phyloP scores from a whole-genome alignment of 257 asterid species.

The Solanum acaule region DNA sequence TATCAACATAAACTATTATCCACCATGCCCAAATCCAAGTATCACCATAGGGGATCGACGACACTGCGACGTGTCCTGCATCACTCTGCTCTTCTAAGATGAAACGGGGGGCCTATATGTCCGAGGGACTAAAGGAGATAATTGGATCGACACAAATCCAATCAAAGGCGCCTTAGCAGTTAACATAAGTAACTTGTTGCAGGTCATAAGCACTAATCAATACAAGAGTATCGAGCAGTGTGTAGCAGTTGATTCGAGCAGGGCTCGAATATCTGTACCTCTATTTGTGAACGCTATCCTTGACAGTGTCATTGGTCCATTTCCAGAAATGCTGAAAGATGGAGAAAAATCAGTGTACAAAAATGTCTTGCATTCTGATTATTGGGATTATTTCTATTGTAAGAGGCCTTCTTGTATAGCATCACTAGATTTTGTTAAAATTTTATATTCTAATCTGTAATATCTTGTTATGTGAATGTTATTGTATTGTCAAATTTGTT shows the following conservation, averaged over 20 bases:
- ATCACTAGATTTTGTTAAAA: slow-evolving; percentile 22
- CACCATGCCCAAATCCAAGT: too few species aligned
- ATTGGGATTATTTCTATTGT: slow-evolving; percentile 35
- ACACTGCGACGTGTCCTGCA: slow-evolving; percentile 36
- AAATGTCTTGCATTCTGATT: slow-evolving; percentile 8
- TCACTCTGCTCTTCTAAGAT: slow-evolving; percentile 44
- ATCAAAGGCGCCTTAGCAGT: slow-evolving; percentile 30
- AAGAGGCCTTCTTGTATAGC: slow-evolving; percentile 36
- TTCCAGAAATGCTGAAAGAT: slow-evolving; percentile 20
- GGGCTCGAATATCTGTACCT: slow-evolving; percentile 36
- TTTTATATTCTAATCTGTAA: too few species aligned
- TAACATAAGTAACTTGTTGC: slow-evolving; percentile 35
- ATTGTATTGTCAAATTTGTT: neutral
- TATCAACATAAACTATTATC: too few species aligned
- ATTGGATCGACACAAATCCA: slow-evolving; percentile 40
- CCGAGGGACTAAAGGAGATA: slow-evolving; percentile 9
- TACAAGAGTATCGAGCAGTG: slow-evolving; percentile 55
- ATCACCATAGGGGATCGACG: slow-evolving; percentile 29
- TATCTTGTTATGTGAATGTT: too few species aligned
- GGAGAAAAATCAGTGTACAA: slow-evolving; percentile 35
- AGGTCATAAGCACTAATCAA: slow-evolving; percentile 38
- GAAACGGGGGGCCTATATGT: slow-evolving; percentile 49
- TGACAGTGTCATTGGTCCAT: slow-evolving; percentile 30
- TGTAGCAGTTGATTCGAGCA: slow-evolving; percentile 14
- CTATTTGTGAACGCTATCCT: slow-evolving; percentile 26